Conservation (phyloP, 202 grass and related monocot genomes). For the Saccharum hybrid region DNA sequence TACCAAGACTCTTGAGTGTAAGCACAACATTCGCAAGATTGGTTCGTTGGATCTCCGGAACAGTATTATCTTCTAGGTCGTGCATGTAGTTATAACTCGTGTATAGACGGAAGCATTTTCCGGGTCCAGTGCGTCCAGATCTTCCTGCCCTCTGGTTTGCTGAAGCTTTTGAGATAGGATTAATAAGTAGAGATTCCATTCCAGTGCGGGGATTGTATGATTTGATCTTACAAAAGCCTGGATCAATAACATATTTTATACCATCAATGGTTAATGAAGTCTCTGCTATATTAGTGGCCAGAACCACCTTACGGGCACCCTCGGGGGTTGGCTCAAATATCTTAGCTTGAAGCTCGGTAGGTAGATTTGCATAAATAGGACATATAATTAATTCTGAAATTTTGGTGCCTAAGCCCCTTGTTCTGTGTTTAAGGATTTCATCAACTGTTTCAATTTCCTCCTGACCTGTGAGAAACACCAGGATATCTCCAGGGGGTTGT, state of each 20-base stretch:
- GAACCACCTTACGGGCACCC: slow-evolving; percentile 88
- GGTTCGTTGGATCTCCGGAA: slow-evolving; percentile 90
- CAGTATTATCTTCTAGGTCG: slow-evolving; percentile 89
- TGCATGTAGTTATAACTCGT: slow-evolving; percentile 81
- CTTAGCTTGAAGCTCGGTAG: slow-evolving; percentile 93
- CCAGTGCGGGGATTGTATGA: slow-evolving; percentile 93
- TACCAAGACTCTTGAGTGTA: slow-evolving; percentile 86
- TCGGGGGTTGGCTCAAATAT: slow-evolving; percentile 91
- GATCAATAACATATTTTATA: slow-evolving; percentile 94
- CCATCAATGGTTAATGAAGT: slow-evolving; percentile 97
- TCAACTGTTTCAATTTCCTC: slow-evolving; percentile 97
- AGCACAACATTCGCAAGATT: slow-evolving; percentile 95
- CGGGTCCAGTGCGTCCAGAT: slow-evolving; percentile 90
- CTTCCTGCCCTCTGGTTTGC: slow-evolving; percentile 92
- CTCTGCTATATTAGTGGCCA: slow-evolving; percentile 95
- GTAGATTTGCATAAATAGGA: slow-evolving; percentile 92
- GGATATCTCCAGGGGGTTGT: slow-evolving; percentile 82
- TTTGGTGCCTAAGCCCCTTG: slow-evolving; percentile 90
- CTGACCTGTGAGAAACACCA: slow-evolving; percentile 88
- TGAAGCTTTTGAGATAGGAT: slow-evolving; percentile 94
- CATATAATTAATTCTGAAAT: slow-evolving; percentile 92
- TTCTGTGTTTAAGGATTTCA: slow-evolving; percentile 93
- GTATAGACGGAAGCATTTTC: slow-evolving; percentile 93
- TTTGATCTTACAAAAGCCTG: slow-evolving; percentile 94
- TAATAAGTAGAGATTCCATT: slow-evolving; percentile 88